phyloP scores from a whole-genome alignment of 2,329 filamentous ascomycete genomes.

The Didymella sp. region DNA sequence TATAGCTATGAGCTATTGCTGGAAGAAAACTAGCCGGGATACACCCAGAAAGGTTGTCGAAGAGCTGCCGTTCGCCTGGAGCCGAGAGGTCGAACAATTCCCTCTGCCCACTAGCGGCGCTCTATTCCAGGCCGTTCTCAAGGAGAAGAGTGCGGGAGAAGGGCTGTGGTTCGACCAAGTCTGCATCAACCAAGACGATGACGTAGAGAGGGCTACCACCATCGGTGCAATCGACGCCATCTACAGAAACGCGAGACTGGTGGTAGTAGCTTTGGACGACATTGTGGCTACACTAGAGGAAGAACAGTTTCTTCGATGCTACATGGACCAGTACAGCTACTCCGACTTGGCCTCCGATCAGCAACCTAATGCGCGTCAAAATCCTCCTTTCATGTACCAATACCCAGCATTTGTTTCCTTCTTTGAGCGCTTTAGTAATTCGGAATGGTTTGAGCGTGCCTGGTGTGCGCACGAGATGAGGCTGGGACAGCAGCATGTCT shows the following conservation, averaged over 20 bases:
- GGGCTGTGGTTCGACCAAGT: constrained; percentile 57
- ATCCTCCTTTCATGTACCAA: constrained; percentile 43
- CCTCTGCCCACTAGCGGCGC: constrained; percentile 49
- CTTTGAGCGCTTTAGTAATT: constrained; percentile 48
- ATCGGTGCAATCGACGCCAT: constrained; percentile 54
- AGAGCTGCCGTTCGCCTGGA: constrained; percentile 47
- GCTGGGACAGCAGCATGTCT: constrained; percentile 51
- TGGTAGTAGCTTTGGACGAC: constrained; percentile 54
- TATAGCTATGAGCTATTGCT: constrained; percentile 55
- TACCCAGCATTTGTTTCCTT: constrained; percentile 34
- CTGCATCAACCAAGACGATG: constrained; percentile 53
- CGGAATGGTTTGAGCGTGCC: constrained; percentile 54
- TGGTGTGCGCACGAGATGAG: constrained; percentile 57
- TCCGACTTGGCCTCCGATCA: constrained; percentile 29
- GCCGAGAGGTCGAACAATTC: constrained; percentile 45
- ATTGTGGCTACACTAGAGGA: constrained; percentile 47
- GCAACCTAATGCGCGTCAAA: constrained; percentile 34
- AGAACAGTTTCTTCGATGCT: constrained; percentile 47
- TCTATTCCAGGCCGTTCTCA: constrained; percentile 52
- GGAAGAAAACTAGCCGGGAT: constrained; percentile 42
- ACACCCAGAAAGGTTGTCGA: constrained; percentile 33
- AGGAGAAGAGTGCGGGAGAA: constrained; percentile 48
- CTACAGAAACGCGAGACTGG: constrained; percentile 51
- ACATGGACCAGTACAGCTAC: constrained; percentile 49
- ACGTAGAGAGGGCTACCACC: constrained; percentile 49